These are phyloP conservation scores for Aspergillus sp. DNA, from an alignment of 2,329 filamentous ascomycete species.

Conservation along the genomic window DNA sequence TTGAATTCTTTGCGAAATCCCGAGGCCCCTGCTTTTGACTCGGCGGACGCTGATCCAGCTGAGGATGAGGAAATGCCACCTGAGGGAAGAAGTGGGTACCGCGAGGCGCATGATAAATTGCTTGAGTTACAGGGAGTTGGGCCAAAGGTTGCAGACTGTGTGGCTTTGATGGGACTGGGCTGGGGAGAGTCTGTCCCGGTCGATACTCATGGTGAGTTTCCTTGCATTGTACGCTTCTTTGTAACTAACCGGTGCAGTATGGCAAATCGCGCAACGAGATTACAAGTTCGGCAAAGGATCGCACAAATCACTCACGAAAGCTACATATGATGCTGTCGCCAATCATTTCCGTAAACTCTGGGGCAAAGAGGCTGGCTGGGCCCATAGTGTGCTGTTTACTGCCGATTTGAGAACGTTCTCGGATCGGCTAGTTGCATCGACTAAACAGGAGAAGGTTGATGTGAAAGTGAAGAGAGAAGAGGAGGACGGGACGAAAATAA, in stretches of 20 bases:
- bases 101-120: constrained; percentile 75
- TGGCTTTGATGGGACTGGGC: constrained; percentile 91
- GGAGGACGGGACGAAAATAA: constrained; percentile 22
- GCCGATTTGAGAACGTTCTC: constrained; percentile 87
- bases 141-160: constrained; percentile 95
- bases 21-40: constrained; percentile 62
- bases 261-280: constrained; percentile 95
- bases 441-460: constrained; percentile 31
- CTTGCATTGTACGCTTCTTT: constrained; percentile 1
- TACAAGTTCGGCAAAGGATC: constrained; percentile 87
- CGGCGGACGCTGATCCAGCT: constrained; percentile 37
- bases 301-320: constrained; percentile 81
- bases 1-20: constrained; percentile 76
- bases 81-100: constrained; percentile 65
- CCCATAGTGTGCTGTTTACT: constrained; percentile 93
- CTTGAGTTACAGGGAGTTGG: constrained; percentile 83
- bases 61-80: constrained; percentile 45
- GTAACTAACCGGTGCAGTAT: constrained; percentile 56
- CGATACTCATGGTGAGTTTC: constrained; percentile 72
- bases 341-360: constrained; percentile 87
- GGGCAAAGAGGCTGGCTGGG: constrained; percentile 95
- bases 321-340: constrained; percentile 84
- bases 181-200: constrained; percentile 96
- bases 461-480: constrained; percentile 30
- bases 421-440: constrained; percentile 53